Base-by-base conservation (phyloP, 371 early-diverging fungal species). In the Mortierella sp. region DNA sequence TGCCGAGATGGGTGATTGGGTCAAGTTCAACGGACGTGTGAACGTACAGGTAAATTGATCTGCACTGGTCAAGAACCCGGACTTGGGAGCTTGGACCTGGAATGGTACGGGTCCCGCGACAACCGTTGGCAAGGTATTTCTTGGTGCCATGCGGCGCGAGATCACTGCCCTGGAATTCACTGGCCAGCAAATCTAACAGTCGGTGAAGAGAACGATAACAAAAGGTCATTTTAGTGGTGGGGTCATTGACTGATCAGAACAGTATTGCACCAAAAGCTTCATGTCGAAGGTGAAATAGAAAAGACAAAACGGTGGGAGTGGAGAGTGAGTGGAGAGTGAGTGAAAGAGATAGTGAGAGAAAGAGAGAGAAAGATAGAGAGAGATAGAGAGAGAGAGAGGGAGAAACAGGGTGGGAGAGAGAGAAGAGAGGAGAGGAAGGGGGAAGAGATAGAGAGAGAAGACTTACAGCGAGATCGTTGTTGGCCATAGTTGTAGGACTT, bases 161-260 rank as follows among this genome's bases (percentile, higher is more conserved):
- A 75, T 59, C 52, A 70, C 23, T 1, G 75, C 70, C 1, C 66
- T 66, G 19, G 48, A 21, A 7, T 62, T 9, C 19, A 60, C 48
- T 56, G 70, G 75, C 75, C 75, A 75, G 57, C 75, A 75, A 25
- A 75, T 55, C 75, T 75, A 21, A n/a, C n/a, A n/a, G n/a, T n/a
- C n/a, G n/a, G n/a, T n/a, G n/a, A n/a, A n/a, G n/a, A n/a, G n/a
- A n/a, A n/a, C n/a, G n/a, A n/a, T n/a, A n/a, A n/a, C n/a, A n/a
- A n/a, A n/a, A n/a, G n/a, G n/a, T n/a, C n/a, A n/a, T n/a, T n/a
- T n/a, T n/a, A n/a, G n/a, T n/a, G n/a, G n/a, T n/a, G n/a, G n/a
- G n/a, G n/a, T n/a, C n/a, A n/a, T n/a, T n/a, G n/a, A n/a, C n/a
- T n/a, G n/a, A n/a, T n/a, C n/a, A n/a, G n/a, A n/a, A n/a, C n/a